Conservation (phyloP, 148 eudicot species). For the Dysphania ambrosioides region DNA sequence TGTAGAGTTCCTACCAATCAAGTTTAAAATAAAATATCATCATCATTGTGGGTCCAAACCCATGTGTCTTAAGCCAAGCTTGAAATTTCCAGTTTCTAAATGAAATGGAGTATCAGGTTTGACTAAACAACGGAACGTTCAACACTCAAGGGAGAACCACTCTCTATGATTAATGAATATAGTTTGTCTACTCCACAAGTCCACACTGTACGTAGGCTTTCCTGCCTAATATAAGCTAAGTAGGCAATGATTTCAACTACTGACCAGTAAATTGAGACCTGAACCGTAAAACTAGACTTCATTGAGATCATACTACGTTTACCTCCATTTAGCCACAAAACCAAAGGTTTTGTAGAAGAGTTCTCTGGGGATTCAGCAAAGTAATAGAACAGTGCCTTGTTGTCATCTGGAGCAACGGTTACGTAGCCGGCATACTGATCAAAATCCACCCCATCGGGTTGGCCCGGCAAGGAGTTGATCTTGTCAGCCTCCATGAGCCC, state of each 20-base stretch:
- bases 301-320: not conserved
- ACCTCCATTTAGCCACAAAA: conserved; percentile 45
- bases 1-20: no score
- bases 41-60: conserved; percentile 1
- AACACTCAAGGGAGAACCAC: not conserved
- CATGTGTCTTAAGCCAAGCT: not conserved
- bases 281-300: not conserved
- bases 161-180: not conserved
- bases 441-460: conserved; percentile 27
- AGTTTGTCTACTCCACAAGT: no score
- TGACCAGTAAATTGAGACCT: no score
- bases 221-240: not conserved
- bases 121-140: not conserved
- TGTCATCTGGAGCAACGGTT: conserved; percentile 24
- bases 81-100: not conserved
- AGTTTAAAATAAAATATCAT: not conserved
- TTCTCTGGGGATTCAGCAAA: conserved; percentile 34
- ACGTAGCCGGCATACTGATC: conserved; percentile 39
- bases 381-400: conserved; percentile 33
- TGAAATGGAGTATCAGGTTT: not conserved
- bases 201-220: no score
- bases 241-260: not conserved
- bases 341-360: conserved; percentile 34
- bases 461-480: conserved; percentile 34
- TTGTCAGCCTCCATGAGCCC: conserved; percentile 39